phyloP scores from a whole-genome alignment of 2,329 filamentous ascomycete genomes.

The Aspergillus uvarum region DNA sequence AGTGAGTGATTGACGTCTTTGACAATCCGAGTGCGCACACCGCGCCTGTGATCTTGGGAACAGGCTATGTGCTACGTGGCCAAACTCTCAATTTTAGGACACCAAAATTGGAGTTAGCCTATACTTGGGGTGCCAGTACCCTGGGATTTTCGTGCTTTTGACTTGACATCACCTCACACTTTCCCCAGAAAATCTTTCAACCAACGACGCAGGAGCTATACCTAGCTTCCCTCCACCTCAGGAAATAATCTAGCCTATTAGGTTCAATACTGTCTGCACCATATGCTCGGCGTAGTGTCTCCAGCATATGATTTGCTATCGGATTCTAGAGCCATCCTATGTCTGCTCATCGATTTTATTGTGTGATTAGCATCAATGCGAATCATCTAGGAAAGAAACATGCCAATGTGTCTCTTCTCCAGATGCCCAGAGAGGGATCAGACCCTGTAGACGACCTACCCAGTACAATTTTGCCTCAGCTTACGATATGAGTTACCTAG shows the following conservation, averaged over 20 bases:
- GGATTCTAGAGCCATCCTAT: constrained; percentile 4
- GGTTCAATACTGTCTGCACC: constrained; percentile 6
- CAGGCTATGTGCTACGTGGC: constrained; percentile 4
- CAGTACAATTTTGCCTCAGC: neutral
- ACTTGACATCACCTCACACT: neutral
- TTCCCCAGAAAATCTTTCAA: neutral
- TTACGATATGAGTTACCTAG: constrained; percentile 12
- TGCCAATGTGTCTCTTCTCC: neutral
- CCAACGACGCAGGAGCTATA: constrained; percentile 1
- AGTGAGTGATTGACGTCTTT: neutral
- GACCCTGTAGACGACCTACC: neutral
- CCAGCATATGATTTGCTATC: constrained; percentile 17
- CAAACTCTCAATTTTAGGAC: constrained; percentile 4
- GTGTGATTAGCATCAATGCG: neutral
- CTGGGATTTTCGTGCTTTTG: neutral
- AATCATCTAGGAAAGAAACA: neutral
- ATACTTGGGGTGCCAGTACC: neutral
- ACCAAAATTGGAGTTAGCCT: neutral
- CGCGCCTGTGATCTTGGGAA: neutral
- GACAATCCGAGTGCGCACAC: neutral
- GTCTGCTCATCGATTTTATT: neutral
- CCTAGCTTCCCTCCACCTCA: neutral
- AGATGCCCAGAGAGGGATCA: too few relatives aligned
- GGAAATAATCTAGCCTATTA: neutral
- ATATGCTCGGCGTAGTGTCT: constrained; percentile 5